Conservation (phyloP, 768 basidiomycete genomes). For the Agrocybe praecox region DNA sequence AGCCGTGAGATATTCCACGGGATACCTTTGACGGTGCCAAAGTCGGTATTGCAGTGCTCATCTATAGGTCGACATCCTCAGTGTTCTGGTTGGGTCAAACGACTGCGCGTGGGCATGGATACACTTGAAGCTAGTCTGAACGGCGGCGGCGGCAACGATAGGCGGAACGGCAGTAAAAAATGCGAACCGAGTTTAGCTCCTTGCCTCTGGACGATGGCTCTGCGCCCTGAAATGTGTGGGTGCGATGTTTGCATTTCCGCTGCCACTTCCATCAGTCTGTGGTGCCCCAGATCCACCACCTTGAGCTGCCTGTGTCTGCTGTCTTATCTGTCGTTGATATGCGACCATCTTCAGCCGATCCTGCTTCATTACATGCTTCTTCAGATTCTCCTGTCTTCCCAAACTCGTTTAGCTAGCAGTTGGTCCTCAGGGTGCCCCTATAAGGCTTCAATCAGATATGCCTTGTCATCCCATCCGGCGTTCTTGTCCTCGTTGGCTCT, state of each 20-base stretch:
- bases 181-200: no score
- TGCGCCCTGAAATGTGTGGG: slow-evolving; percentile 35
- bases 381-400: slow-evolving; percentile 25
- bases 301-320: slow-evolving; percentile 43
- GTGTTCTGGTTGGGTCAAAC: slow-evolving; percentile 70
- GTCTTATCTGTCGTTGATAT: slow-evolving; percentile 67
- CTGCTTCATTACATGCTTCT: slow-evolving; percentile 23
- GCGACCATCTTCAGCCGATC: slow-evolving; percentile 27
- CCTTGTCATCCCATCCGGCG: slow-evolving; percentile 76
- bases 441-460: slow-evolving; percentile 87
- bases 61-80: neutral
- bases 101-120: slow-evolving; percentile 42
- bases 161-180: no score
- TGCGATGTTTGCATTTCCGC: slow-evolving; percentile 32
- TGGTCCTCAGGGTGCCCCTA: slow-evolving; percentile 39
- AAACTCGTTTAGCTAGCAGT: slow-evolving; percentile 21
- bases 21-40: slow-evolving; percentile 23
- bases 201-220: slow-evolving; percentile 47
- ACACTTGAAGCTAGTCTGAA: neutral
- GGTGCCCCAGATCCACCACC: neutral
- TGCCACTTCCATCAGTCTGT: no score
- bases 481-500: slow-evolving; percentile 80
- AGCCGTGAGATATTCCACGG: neutral
- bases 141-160: slow-evolving; percentile 22
- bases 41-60: neutral